A percentile compares a stretch with the other conserved stretches of the same genome.
phyloP scores from a whole-genome alignment of 495 filamentous ascomycete species.

The Penicillium mononematosum region DNA sequence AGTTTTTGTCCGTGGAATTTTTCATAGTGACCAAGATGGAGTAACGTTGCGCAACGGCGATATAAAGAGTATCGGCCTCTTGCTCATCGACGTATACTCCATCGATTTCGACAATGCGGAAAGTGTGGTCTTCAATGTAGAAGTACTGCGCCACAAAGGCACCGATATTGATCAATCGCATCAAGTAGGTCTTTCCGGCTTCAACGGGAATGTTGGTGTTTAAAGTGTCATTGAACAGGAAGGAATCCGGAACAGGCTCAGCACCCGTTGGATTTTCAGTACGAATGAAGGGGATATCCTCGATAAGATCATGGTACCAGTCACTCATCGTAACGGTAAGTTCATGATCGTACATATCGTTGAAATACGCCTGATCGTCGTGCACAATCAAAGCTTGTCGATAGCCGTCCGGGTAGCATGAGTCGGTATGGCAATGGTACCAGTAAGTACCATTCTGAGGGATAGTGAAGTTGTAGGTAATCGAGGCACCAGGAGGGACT shows the following conservation, averaged over 20 bases:
- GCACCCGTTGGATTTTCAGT: constrained; percentile 52
- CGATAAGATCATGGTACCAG: constrained; percentile 55
- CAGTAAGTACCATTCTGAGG: constrained; percentile 77
- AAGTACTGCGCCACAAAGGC: constrained; percentile 76
- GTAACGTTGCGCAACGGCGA: constrained; percentile 71
- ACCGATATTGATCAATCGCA: constrained; percentile 74
- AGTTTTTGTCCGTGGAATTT: constrained; percentile 63
- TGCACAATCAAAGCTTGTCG: constrained; percentile 70
- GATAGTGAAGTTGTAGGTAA: constrained; percentile 79
- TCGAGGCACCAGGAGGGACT: constrained; percentile 59
- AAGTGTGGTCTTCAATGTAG: constrained; percentile 71
- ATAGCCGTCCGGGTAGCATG: constrained; percentile 75
- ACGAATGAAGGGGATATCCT: constrained; percentile 48
- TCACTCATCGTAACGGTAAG: constrained; percentile 64
- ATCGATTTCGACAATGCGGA: constrained; percentile 58
- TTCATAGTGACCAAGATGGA: constrained; percentile 66
- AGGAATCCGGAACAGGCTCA: constrained; percentile 52
- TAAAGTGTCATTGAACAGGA: constrained; percentile 57
- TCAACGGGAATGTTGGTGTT: constrained; percentile 56
- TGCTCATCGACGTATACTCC: constrained; percentile 56
- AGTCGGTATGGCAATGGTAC: constrained; percentile 73
- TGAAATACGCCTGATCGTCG: constrained; percentile 61
- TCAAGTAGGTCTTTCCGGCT: constrained; percentile 75
- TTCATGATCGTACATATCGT: constrained; percentile 65
- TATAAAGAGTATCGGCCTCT: constrained; percentile 60